phyloP scores from a whole-genome alignment of 345 rosid species.

The Chamaenerion angustifolium region DNA sequence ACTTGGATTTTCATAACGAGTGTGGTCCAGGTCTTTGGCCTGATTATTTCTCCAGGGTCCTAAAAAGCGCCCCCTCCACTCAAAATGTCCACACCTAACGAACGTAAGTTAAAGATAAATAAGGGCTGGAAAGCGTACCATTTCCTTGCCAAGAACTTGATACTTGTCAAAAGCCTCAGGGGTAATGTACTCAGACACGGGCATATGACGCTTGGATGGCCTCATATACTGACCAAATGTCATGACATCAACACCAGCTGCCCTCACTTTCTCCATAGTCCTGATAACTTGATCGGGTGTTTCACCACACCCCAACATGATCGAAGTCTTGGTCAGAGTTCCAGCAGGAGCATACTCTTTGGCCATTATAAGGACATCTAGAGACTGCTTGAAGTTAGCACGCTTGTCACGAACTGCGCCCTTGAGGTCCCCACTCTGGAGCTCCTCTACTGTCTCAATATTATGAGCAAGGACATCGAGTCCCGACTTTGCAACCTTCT shows the following conservation, averaged over 20 bases:
- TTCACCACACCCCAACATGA: slow-evolving; percentile 98
- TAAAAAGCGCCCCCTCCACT: too few relatives aligned
- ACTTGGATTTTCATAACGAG: too few relatives aligned
- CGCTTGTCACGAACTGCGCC: slow-evolving; percentile 68
- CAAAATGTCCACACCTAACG: too few relatives aligned
- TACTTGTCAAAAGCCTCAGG: slow-evolving; percentile 92
- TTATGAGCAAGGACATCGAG: slow-evolving; percentile 92
- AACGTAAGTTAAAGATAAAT: not conserved
- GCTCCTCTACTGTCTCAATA: slow-evolving; percentile 95
- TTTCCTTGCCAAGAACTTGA: slow-evolving; percentile 73
- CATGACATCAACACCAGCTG: slow-evolving; percentile 95
- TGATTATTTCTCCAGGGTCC: too few relatives aligned
- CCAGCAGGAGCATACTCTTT: slow-evolving; percentile 64
- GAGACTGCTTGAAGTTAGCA: slow-evolving; percentile 91
- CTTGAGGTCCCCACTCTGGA: slow-evolving; percentile 28
- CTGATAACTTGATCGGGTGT: slow-evolving; percentile 83
- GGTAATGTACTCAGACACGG: slow-evolving; percentile 81
- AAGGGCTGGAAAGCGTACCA: slow-evolving; percentile 39
- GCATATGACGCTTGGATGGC: slow-evolving; percentile 99
- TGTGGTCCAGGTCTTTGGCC: too few relatives aligned
- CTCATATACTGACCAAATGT: slow-evolving; percentile 99
- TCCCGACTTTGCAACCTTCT: slow-evolving; percentile 83
- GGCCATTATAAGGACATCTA: slow-evolving; percentile 82
- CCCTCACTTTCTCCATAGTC: slow-evolving; percentile 93
- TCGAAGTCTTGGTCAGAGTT: slow-evolving; percentile 82